phyloP scores from a whole-genome alignment of 495 filamentous ascomycete genomes.

The Hypoxylon rickii region DNA sequence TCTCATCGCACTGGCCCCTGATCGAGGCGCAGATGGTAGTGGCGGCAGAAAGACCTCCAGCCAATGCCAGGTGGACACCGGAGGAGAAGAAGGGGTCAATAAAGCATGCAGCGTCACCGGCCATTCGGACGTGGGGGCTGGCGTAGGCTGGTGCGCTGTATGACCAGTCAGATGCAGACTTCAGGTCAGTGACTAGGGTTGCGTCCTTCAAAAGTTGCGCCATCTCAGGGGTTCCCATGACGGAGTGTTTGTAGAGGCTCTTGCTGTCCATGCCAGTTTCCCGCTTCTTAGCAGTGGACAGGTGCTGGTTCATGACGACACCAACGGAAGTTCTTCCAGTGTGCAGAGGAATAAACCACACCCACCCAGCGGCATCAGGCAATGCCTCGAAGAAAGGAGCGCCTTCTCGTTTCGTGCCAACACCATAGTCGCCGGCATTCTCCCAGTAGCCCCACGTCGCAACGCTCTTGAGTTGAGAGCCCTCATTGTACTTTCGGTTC shows the following conservation, averaged over 20 bases:
- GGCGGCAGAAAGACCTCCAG: not conserved
- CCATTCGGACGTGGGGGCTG: not conserved
- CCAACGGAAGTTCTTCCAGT: not conserved
- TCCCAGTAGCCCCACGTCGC: not conserved
- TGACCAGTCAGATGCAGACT: not conserved
- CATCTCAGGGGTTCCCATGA: not conserved
- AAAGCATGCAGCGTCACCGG: not conserved
- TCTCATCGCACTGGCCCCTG: not conserved
- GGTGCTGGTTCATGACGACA: not conserved
- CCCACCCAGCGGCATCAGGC: not conserved
- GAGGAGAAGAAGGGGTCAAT: conserved; percentile 1
- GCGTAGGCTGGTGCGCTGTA: not conserved
- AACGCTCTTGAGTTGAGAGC: not conserved
- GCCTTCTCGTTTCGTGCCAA: not conserved
- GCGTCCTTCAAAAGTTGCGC: not conserved
- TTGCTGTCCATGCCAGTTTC: not conserved
- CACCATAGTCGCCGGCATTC: not conserved
- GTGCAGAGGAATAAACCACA: not conserved
- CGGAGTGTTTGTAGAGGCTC: not conserved
- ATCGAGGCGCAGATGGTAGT: not conserved
- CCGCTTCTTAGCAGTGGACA: not conserved
- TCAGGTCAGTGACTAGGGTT: not conserved
- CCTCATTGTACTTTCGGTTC: conserved; percentile 1
- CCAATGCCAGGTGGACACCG: not conserved
- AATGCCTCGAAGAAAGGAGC: not conserved